Percentiles rank a stretch among this genome's conserved stretches.
Conservation (phyloP, 2,329 filamentous ascomycete genomes). For the Ascochyta clinopodiicola region DNA sequence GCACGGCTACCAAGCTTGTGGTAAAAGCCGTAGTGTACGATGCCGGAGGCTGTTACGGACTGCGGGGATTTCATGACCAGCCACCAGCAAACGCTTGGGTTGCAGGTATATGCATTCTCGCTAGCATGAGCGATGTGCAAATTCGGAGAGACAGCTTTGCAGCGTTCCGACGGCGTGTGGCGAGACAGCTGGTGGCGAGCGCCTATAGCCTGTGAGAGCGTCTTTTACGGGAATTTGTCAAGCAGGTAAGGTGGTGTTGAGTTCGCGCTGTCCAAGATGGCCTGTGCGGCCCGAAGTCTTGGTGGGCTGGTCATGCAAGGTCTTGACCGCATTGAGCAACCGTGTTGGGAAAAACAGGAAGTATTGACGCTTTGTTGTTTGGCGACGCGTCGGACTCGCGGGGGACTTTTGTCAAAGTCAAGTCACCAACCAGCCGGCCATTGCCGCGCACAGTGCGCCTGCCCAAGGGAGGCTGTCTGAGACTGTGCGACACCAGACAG, state of each 20-base stretch:
- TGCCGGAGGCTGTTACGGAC: conserved; percentile 6
- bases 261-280: conserved; percentile 5
- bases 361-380: conserved; percentile 15
- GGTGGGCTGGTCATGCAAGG: conserved; percentile 11
- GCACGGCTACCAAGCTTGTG: conserved; percentile 4
- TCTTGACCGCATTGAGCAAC: conserved; percentile 10
- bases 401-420: conserved; percentile 3
- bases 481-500: conserved; percentile 22
- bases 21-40: background rate
- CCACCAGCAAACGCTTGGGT: conserved; percentile 8
- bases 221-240: conserved; percentile 14
- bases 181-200: conserved; percentile 7
- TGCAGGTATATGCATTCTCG: background rate
- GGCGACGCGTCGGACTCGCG: conserved; percentile 16
- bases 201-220: background rate
- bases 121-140: background rate
- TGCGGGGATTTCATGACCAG: conserved; percentile 11
- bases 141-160: background rate
- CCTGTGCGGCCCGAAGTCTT: conserved; percentile 13
- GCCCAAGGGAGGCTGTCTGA: conserved; percentile 17
- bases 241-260: conserved; percentile 13
- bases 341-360: conserved; percentile 12
- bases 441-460: conserved; percentile 2
- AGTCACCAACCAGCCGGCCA: conserved; percentile 4
- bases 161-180: background rate